phyloP scores from a whole-genome alignment of 768 basidiomycete species.

The Boletus coccyginus region DNA sequence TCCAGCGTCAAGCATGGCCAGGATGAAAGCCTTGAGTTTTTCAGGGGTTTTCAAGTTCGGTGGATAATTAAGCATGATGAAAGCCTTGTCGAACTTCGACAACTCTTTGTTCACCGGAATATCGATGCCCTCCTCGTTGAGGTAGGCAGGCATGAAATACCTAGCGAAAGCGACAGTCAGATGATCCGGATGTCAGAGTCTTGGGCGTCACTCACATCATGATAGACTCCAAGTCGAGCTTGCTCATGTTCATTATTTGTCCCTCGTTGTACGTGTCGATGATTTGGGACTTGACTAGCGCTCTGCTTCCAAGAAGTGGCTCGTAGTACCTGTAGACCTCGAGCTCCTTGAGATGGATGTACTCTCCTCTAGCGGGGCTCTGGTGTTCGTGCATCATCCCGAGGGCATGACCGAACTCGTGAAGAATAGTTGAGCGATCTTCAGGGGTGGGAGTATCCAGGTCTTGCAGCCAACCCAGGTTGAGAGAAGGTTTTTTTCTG shows the following conservation, averaged over 20 bases:
- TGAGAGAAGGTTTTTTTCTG: neutral
- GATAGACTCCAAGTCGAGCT: neutral
- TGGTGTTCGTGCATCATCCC: constrained; percentile 29
- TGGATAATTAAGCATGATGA: neutral
- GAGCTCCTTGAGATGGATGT: constrained; percentile 12
- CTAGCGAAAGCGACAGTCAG: neutral
- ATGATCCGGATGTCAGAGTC: neutral
- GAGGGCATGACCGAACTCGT: constrained; percentile 28
- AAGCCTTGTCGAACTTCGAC: neutral
- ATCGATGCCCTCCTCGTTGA: neutral
- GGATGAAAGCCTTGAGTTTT: neutral
- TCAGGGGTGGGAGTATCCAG: accelerated
- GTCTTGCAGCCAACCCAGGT: neutral
- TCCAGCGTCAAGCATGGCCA: neutral
- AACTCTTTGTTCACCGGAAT: neutral
- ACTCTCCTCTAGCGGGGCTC: constrained; percentile 19
- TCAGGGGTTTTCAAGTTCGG: neutral
- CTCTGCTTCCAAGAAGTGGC: neutral
- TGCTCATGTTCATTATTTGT: neutral
- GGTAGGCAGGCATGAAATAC: neutral
- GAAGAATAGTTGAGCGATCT: constrained; percentile 15
- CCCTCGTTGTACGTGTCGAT: neutral
- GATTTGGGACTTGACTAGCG: neutral
- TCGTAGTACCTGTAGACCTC: neutral
- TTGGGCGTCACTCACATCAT: neutral